phyloP scores from a whole-genome alignment of 2,329 filamentous ascomycete genomes.

The Westerdykella sp. region DNA sequence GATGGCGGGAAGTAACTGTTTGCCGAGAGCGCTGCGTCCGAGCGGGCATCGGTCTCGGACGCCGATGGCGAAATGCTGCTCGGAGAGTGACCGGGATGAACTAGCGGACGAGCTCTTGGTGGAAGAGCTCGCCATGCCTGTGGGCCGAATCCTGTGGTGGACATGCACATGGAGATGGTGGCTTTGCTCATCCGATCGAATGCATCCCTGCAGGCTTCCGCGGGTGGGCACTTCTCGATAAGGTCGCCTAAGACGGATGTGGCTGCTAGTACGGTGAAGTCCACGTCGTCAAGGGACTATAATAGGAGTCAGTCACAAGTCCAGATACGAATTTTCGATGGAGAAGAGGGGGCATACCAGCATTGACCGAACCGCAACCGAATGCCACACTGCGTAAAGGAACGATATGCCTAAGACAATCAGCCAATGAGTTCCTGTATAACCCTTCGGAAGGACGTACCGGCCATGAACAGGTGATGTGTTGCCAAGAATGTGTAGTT shows the following conservation, averaged over 20 bases:
- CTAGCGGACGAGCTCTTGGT: slow-evolving; percentile 1
- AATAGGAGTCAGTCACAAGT: slow-evolving; percentile 9
- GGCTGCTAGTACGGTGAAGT: slow-evolving; percentile 88
- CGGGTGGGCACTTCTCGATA: slow-evolving; percentile 89
- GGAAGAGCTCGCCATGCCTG: slow-evolving; percentile 21
- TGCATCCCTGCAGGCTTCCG: slow-evolving; percentile 88
- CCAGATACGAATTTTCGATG: not conserved
- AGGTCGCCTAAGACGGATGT: slow-evolving; percentile 89
- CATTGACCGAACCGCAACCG: slow-evolving; percentile 74
- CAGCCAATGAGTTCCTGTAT: slow-evolving; percentile 8
- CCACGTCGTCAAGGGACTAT: slow-evolving; percentile 85
- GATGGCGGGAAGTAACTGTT: slow-evolving; percentile 18
- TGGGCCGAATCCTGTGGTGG: slow-evolving; percentile 71
- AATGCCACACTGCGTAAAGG: slow-evolving; percentile 96
- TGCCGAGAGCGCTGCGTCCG: slow-evolving; percentile 32
- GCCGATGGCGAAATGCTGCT: slow-evolving; percentile 22
- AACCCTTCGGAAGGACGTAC: slow-evolving; percentile 41
- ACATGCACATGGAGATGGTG: slow-evolving; percentile 90
- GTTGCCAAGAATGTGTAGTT: slow-evolving; percentile 96
- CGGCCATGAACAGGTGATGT: slow-evolving; percentile 95
- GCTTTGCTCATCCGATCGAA: slow-evolving; percentile 94
- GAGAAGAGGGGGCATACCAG: slow-evolving; percentile 53
- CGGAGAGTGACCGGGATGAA: slow-evolving; percentile 18
- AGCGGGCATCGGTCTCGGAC: slow-evolving; percentile 24
- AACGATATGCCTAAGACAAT: slow-evolving; percentile 65